Conservation (phyloP, 306 rosid species). For the Prinsepia uniflora region DNA sequence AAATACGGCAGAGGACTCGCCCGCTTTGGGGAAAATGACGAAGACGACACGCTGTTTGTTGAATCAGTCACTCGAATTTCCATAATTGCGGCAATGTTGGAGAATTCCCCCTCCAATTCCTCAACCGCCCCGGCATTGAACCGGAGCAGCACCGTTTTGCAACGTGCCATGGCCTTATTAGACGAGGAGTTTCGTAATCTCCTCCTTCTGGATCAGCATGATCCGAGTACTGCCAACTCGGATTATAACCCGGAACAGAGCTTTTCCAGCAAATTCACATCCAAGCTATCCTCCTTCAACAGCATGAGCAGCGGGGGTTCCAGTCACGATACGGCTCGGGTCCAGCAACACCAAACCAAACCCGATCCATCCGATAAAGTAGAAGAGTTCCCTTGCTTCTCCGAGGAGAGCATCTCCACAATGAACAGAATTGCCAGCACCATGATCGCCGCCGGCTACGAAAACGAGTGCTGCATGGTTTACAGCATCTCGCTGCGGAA, state of each 20-base stretch:
- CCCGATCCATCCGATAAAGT: not conserved
- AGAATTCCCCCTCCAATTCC: conserved; percentile 16
- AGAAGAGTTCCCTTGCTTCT: conserved; percentile 32
- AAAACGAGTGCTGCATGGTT: conserved; percentile 53
- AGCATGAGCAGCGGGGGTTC: conserved; percentile 10
- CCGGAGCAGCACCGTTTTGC: conserved; percentile 33
- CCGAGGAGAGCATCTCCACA: conserved; percentile 29
- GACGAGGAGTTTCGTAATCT: conserved; percentile 49
- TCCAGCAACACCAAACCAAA: conserved; percentile 1
- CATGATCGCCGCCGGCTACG: conserved; percentile 62
- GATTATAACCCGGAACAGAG: conserved; percentile 4
- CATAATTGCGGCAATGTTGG: conserved; percentile 24
- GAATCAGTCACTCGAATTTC: conserved; percentile 34
- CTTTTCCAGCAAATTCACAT: conserved; percentile 7
- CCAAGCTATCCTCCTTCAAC: conserved; percentile 35
- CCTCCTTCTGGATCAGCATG: conserved; percentile 11
- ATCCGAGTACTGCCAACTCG: conserved; percentile 18
- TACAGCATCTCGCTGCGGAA: conserved; percentile 39
- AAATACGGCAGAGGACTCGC: conserved; percentile 17
- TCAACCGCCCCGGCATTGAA: conserved; percentile 19
- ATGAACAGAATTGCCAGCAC: conserved; percentile 42
- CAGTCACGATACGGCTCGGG: conserved; percentile 11
- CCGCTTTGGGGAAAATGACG: conserved; percentile 40
- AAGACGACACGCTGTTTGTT: conserved; percentile 34
- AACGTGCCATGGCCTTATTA: conserved; percentile 51